A percentile compares a stretch with the other conserved stretches of the same genome.
Conservation (phyloP, 768 basidiomycete species). For the Lentinula raphanica region DNA sequence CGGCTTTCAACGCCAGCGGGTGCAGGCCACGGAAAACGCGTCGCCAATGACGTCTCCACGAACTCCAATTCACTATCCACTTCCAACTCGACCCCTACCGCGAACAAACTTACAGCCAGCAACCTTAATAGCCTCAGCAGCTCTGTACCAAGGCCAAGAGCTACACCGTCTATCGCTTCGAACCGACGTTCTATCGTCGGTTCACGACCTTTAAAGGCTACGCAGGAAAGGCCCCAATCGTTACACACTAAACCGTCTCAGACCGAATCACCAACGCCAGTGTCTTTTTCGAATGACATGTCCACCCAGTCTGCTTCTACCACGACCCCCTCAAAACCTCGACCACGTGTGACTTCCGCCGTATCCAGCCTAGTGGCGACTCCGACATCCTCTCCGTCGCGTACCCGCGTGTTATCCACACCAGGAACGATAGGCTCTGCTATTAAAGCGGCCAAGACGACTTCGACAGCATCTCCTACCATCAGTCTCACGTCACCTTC, state of each 20-base stretch:
- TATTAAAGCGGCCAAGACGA: not conserved
- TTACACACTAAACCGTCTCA: not conserved
- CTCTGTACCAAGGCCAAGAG: not conserved
- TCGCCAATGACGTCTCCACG: not conserved
- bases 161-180: not conserved
- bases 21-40: not conserved
- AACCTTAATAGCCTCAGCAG: not conserved
- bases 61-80: not conserved
- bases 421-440: not conserved
- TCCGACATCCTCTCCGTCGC: not conserved
- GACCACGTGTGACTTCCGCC: conserved; percentile 2
- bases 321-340: not conserved
- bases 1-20: not conserved
- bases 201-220: not conserved
- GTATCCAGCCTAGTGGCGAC: not conserved
- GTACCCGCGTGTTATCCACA: not conserved
- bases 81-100: not conserved
- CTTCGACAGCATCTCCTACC: not conserved
- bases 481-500: conserved; percentile 7
- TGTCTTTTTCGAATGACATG: not conserved
- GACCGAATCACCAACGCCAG: not conserved
- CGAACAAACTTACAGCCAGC: not conserved
- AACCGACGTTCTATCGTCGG: conserved; percentile 1
- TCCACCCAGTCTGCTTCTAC: not conserved
- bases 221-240: not conserved